A percentile compares a stretch with the other conserved stretches of the same genome.
Evolutionary conservation across 495 filamentous ascomycete genomes (phyloP).

Genomic region (Xylaria castorea): DNA sequence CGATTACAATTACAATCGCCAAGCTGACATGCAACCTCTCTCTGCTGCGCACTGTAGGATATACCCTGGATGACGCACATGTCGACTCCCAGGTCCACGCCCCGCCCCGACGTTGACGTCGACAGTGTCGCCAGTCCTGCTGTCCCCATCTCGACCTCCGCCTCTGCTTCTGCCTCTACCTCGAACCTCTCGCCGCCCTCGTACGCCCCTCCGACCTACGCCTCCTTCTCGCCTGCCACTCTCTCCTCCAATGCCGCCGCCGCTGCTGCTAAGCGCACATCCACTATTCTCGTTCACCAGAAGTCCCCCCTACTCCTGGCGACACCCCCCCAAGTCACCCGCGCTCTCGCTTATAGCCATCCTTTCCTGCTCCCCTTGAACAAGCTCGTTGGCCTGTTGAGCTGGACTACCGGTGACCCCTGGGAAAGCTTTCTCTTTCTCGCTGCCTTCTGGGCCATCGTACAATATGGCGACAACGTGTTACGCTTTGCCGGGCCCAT

Average conservation of each 20-base stretch:
- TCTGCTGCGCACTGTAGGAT: slow-evolving; percentile 42
- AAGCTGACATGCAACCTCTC: slow-evolving; percentile 34
- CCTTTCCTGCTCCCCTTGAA: slow-evolving; percentile 90
- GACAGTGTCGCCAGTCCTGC: slow-evolving; percentile 33
- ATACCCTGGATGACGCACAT: slow-evolving; percentile 59
- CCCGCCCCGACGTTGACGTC: slow-evolving; percentile 34
- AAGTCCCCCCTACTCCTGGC: slow-evolving; percentile 93
- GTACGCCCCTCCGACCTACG: slow-evolving; percentile 73
- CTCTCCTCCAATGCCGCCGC: slow-evolving; percentile 62
- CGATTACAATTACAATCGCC: slow-evolving; percentile 10
- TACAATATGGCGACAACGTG: slow-evolving; percentile 83
- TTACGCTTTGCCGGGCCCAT: slow-evolving; percentile 83
- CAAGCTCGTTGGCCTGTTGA: slow-evolving; percentile 79
- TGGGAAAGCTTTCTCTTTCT: slow-evolving; percentile 97
- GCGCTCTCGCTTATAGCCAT: slow-evolving; percentile 91
- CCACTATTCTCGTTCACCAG: slow-evolving; percentile 92
- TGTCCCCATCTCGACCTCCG: slow-evolving; percentile 62
- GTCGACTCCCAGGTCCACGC: slow-evolving; percentile 48
- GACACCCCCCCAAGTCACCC: slow-evolving; percentile 91
- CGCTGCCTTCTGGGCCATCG: slow-evolving; percentile 80
- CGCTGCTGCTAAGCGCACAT: slow-evolving; percentile 75
- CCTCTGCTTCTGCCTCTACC: slow-evolving; percentile 84
- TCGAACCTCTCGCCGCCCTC: slow-evolving; percentile 64
- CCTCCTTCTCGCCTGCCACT: slow-evolving; percentile 85
- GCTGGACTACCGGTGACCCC: slow-evolving; percentile 90